These are phyloP conservation scores for Suillus sp. DNA, from an alignment of 768 basidiomycete species.

Conservation along the genomic window DNA sequence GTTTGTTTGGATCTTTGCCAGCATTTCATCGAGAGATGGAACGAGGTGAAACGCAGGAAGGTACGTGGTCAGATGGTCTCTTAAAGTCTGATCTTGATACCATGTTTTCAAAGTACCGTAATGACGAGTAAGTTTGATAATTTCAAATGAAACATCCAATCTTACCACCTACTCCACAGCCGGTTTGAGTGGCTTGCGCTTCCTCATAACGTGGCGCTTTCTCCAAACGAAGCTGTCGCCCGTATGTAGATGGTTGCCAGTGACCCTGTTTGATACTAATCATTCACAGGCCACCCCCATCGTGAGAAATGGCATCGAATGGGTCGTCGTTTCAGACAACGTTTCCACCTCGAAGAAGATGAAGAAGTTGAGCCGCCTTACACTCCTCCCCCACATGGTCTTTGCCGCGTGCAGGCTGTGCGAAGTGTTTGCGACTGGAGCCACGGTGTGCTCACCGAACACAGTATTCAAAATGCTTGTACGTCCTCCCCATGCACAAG, in stretches of 20 bases:
- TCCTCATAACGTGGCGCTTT: constrained; percentile 64
- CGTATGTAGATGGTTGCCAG: constrained; percentile 39
- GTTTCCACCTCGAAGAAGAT: constrained; percentile 54
- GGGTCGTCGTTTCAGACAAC: constrained; percentile 63
- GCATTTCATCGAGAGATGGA: constrained; percentile 93
- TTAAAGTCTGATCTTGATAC: background rate
- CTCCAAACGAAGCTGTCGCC: constrained; percentile 68
- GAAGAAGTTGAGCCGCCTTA: constrained; percentile 46
- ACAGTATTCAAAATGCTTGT: constrained; percentile 94
- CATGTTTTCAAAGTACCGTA: constrained; percentile 24
- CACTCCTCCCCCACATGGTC: constrained; percentile 45
- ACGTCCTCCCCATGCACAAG: constrained; percentile 34
- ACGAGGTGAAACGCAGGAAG: constrained; percentile 85
- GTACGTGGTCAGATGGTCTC: constrained; percentile 34
- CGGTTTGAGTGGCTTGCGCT: constrained; percentile 72
- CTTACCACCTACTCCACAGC: constrained; percentile 32
- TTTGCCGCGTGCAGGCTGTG: constrained; percentile 76
- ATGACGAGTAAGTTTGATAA: constrained; percentile 46
- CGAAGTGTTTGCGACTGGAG: constrained; percentile 93
- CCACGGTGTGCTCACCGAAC: constrained; percentile 87
- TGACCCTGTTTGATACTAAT: background rate
- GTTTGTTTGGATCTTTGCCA: constrained; percentile 89
- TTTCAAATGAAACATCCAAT: constrained; percentile 6
- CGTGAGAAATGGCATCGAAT: constrained; percentile 58
- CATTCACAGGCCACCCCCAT: constrained; percentile 61